Conservation (phyloP, 1,284 basidiomycete genomes). For the Pseudozyma pruni region DNA sequence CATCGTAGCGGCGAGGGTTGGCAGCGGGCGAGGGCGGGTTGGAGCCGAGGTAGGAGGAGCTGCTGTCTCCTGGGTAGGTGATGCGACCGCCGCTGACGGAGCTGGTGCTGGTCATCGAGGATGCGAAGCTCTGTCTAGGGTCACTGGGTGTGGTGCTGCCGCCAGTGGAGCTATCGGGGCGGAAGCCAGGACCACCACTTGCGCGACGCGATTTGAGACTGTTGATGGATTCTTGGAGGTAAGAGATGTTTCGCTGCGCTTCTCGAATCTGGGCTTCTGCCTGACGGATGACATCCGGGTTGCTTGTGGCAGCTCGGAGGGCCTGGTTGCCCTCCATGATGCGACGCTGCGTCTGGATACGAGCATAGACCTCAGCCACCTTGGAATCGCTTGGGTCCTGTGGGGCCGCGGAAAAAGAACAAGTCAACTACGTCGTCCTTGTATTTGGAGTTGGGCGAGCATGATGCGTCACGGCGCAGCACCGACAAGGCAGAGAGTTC, state of each 20-base stretch:
- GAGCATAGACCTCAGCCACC: constrained; percentile 88
- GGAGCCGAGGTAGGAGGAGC: constrained; percentile 44
- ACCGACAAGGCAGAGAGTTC: too few relatives aligned
- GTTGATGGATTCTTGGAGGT: constrained; percentile 86
- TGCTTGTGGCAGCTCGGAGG: constrained; percentile 82
- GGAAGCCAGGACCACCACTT: constrained; percentile 60
- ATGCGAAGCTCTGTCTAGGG: constrained; percentile 46
- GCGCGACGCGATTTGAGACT: constrained; percentile 79
- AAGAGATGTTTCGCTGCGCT: constrained; percentile 83
- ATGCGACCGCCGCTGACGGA: constrained; percentile 22
- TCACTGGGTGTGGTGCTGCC: constrained; percentile 28
- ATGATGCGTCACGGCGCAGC: too few relatives aligned
- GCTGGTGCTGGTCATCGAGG: constrained; percentile 25
- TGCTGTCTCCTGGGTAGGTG: constrained; percentile 52
- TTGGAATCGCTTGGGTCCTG: constrained; percentile 76
- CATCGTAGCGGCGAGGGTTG: constrained; percentile 48
- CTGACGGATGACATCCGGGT: constrained; percentile 82
- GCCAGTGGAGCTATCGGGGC: constrained; percentile 38
- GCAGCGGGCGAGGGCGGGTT: constrained; percentile 40
- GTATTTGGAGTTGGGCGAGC: too few relatives aligned
- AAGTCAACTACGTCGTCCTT: too few relatives aligned
- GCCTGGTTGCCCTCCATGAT: constrained; percentile 85
- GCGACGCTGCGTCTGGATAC: constrained; percentile 91
- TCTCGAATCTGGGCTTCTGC: constrained; percentile 86
- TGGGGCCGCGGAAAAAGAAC: not conserved